Evolutionary conservation across 495 filamentous ascomycete species (phyloP).

Genomic region (Cercophora scortea): DNA sequence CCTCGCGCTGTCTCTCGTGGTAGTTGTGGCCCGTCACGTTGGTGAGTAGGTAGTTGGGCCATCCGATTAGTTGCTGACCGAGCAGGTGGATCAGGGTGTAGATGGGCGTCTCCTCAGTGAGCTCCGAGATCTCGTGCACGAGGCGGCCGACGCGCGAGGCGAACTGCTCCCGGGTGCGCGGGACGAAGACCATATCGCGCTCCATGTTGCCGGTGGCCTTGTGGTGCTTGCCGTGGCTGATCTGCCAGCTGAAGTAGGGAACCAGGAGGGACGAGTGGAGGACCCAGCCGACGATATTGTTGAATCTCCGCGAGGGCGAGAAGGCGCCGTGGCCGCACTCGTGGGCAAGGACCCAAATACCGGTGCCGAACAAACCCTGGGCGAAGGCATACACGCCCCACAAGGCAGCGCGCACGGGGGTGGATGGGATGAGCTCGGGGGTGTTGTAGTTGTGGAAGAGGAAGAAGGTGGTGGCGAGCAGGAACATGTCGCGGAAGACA

Average conservation of each 20-base stretch:
- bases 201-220: constrained; percentile 93
- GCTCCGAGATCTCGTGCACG: constrained; percentile 72
- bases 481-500: constrained; percentile 60
- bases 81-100: constrained; percentile 64
- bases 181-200: constrained; percentile 96
- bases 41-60: constrained; percentile 75
- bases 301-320: constrained; percentile 69
- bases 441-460: constrained; percentile 57
- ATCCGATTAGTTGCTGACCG: constrained; percentile 81
- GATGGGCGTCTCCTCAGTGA: constrained; percentile 92
- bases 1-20: constrained; percentile 76
- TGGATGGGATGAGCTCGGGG: constrained; percentile 51
- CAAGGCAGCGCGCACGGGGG: constrained; percentile 45
- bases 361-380: constrained; percentile 72
- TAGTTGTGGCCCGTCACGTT: constrained; percentile 94
- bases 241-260: constrained; percentile 90
- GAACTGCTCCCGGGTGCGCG: constrained; percentile 71
- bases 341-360: constrained; percentile 78
- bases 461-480: constrained; percentile 57
- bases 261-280: constrained; percentile 76
- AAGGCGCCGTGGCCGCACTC: constrained; percentile 87
- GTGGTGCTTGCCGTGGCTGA: constrained; percentile 90
- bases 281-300: constrained; percentile 80
- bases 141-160: constrained; percentile 61
- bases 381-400: constrained; percentile 65